These are phyloP conservation scores for Laguncularia racemosa DNA, from an alignment of 345 rosid species.

Conservation along the genomic window DNA sequence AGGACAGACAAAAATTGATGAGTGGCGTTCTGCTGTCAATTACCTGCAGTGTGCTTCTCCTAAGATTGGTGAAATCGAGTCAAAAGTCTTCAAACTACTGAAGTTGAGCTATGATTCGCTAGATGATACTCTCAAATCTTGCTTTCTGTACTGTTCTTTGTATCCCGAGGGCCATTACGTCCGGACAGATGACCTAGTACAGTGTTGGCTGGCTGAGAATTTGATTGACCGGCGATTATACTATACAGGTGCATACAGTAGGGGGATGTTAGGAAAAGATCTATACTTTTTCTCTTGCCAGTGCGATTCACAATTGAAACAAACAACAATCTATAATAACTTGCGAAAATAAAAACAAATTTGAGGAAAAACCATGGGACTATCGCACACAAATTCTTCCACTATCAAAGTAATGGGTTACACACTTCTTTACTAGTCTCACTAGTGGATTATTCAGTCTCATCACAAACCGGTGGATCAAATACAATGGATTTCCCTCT, in stretches of 20 bases:
- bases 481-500: too few relatives aligned
- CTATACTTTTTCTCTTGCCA: too few relatives aligned
- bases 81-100: slow-evolving; percentile 24
- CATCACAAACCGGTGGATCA: too few relatives aligned
- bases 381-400: too few relatives aligned
- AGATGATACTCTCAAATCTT: slow-evolving; percentile 15
- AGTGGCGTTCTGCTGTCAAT: slow-evolving; percentile 32
- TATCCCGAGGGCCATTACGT: slow-evolving; percentile 39
- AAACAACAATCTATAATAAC: too few relatives aligned
- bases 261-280: too few relatives aligned
- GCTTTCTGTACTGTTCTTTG: slow-evolving; percentile 39
- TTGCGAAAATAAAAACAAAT: too few relatives aligned
- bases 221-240: slow-evolving; percentile 21
- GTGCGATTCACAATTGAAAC: too few relatives aligned
- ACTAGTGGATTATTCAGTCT: too few relatives aligned
- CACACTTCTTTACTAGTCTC: too few relatives aligned
- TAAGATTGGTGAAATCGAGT: slow-evolving; percentile 18
- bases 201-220: slow-evolving; percentile 31
- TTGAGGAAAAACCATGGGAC: too few relatives aligned
- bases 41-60: slow-evolving; percentile 28
- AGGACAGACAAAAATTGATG: slow-evolving; percentile 11
- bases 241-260: slow-evolving; percentile 5
- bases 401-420: too few relatives aligned
- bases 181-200: slow-evolving; percentile 19
- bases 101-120: slow-evolving; percentile 33